phyloP scores from a whole-genome alignment of 2,329 filamentous ascomycete species.

The Fusarium oligoseptatum region DNA sequence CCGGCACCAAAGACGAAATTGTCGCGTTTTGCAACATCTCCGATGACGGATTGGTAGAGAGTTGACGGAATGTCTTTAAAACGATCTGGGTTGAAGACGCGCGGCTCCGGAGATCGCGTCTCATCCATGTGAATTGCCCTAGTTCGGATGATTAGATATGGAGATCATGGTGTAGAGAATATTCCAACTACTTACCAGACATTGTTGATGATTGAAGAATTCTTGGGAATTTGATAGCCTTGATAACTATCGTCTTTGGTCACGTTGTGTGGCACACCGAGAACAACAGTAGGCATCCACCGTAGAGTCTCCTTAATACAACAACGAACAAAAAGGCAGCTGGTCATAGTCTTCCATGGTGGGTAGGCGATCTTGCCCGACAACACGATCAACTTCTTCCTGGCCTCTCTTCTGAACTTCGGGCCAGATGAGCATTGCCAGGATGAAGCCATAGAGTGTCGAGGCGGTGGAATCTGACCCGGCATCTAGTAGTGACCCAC shows the following conservation, averaged over 20 bases:
- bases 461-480: conserved; percentile 50
- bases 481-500: conserved; percentile 45
- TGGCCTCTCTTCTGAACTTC: neutral
- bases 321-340: neutral
- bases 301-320: neutral
- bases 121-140: neutral
- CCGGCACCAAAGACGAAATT: neutral
- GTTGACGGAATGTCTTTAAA: neutral
- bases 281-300: neutral
- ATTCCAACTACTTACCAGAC: neutral
- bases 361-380: neutral
- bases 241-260: neutral
- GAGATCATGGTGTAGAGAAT: neutral
- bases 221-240: neutral
- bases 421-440: conserved; percentile 58
- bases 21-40: neutral
- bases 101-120: neutral
- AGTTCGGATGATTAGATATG: neutral
- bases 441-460: conserved; percentile 51
- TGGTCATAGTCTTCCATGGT: neutral
- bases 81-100: neutral
- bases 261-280: neutral
- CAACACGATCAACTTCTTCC: neutral
- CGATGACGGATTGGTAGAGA: neutral
- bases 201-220: neutral